phyloP scores from a whole-genome alignment of 441 rosid genomes.

The Cnidoscolus chayamansa region DNA sequence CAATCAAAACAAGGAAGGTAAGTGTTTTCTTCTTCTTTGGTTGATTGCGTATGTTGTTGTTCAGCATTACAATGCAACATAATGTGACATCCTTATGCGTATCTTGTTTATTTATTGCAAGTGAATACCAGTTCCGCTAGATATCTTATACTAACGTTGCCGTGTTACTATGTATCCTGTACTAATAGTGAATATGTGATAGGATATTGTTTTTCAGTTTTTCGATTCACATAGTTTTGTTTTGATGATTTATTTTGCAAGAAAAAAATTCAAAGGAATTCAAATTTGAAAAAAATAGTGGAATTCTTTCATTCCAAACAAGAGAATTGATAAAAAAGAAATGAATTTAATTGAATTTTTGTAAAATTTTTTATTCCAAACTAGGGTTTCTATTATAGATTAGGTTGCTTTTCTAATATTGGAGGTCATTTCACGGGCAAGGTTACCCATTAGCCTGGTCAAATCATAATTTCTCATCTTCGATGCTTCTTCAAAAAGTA shows the following conservation, averaged over 20 bases:
- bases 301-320: too few species aligned
- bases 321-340: too few species aligned
- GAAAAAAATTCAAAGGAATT: too few species aligned
- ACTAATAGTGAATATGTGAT: not conserved
- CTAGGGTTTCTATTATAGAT: not conserved
- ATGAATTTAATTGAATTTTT: too few species aligned
- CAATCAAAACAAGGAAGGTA: constrained; percentile 42
- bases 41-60: not conserved
- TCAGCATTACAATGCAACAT: not conserved
- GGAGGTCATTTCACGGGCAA: not conserved
- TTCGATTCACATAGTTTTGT: not conserved
- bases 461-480: not conserved
- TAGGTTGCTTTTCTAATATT: not conserved
- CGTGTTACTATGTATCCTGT: not conserved
- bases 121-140: not conserved
- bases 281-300: too few species aligned
- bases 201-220: not conserved
- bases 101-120: not conserved
- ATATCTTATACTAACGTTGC: too few species aligned
- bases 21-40: not conserved
- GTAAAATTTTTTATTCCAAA: too few species aligned
- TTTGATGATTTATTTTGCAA: too few species aligned
- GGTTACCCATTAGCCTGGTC: not conserved
- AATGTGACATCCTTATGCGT: not conserved
- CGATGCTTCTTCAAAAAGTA: not conserved